Conservation (phyloP, 2,329 filamentous ascomycete species). For the Alternaria burnsii region DNA sequence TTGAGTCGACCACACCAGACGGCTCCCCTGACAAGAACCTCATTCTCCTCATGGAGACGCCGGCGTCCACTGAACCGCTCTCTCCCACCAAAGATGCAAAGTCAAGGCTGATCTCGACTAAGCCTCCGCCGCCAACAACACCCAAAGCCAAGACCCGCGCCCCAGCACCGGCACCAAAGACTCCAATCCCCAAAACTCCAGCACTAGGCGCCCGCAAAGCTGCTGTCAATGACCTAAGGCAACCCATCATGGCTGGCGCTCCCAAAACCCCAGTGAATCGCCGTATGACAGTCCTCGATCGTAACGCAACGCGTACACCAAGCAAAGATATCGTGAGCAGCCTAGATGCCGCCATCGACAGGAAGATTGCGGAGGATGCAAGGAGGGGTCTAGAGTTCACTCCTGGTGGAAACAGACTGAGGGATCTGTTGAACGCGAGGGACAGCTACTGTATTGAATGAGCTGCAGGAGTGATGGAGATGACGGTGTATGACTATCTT, state of each 20-base stretch:
- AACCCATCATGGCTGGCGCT: background rate
- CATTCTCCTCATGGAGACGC: background rate
- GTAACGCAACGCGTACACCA: constrained; percentile 30
- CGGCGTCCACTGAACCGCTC: constrained; percentile 8
- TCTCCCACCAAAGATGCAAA: constrained; percentile 12
- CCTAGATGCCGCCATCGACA: constrained; percentile 38
- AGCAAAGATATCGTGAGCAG: constrained; percentile 31
- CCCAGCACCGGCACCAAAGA: background rate
- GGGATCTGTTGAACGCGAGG: constrained; percentile 20
- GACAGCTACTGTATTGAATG: background rate
- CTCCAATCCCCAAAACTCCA: background rate
- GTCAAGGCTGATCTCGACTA: background rate
- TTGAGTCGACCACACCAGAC: constrained; percentile 1
- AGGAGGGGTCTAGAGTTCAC: constrained; percentile 22
- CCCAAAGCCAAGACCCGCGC: constrained; percentile 1
- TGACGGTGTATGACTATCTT: background rate
- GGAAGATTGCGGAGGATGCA: constrained; percentile 33
- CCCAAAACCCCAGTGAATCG: background rate
- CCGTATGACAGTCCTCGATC: constrained; percentile 14
- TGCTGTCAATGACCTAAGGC: background rate
- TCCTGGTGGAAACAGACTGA: constrained; percentile 21
- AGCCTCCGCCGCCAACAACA: background rate
- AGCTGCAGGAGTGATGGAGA: background rate
- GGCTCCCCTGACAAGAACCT: background rate
- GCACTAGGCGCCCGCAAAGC: background rate